Conservation (phyloP, 768 basidiomycete genomes). For the Boletus eberwhitei region DNA sequence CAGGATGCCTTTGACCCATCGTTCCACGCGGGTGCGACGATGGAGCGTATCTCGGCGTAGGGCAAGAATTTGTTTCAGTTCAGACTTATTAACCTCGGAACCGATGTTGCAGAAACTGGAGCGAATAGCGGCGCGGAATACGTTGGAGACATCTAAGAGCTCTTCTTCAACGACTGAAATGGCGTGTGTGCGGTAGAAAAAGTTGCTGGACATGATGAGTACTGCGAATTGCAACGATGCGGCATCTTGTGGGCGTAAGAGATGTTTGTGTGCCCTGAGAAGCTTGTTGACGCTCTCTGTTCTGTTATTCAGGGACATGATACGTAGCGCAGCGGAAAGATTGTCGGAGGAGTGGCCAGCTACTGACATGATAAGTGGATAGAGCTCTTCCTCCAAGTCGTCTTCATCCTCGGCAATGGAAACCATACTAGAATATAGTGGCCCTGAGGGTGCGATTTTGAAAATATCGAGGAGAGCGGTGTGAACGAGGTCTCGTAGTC, state of each 20-base stretch:
- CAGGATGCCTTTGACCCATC: constrained; percentile 49
- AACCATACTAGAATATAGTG: constrained; percentile 44
- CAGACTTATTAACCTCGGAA: constrained; percentile 36
- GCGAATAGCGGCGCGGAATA: constrained; percentile 43
- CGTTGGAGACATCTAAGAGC: constrained; percentile 42
- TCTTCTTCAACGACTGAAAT: constrained; percentile 51
- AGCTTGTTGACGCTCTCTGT: constrained; percentile 37
- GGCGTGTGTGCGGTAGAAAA: constrained; percentile 29
- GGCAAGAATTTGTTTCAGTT: constrained; percentile 46
- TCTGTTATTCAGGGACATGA: constrained; percentile 40
- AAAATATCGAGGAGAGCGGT: constrained; percentile 46
- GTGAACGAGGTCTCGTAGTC: constrained; percentile 45
- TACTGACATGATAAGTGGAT: constrained; percentile 34
- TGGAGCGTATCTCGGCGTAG: constrained; percentile 35
- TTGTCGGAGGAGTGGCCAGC: constrained; percentile 51
- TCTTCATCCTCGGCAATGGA: constrained; percentile 36
- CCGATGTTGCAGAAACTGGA: constrained; percentile 48
- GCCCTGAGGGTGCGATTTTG: constrained; percentile 44
- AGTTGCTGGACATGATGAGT: constrained; percentile 32
- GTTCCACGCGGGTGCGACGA: constrained; percentile 47
- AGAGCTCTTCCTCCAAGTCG: constrained; percentile 34
- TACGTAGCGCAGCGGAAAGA: constrained; percentile 52
- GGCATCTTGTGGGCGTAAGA: constrained; percentile 61
- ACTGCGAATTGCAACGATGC: constrained; percentile 45
- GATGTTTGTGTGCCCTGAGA: constrained; percentile 45